phyloP scores from a whole-genome alignment of 1,139 yeast species.

The Yamadazyma blattariae region DNA sequence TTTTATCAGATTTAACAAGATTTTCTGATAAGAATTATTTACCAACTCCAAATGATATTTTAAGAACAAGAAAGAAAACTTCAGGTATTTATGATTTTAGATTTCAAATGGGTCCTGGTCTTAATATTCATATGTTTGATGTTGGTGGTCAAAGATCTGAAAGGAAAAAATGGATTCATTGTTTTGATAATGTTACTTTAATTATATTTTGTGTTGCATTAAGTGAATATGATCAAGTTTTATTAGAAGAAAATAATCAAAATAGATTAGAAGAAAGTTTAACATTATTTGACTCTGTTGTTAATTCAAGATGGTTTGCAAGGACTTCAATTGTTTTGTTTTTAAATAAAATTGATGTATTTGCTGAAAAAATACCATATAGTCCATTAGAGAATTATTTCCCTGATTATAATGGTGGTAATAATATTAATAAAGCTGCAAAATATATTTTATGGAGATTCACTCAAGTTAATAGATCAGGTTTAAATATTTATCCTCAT shows the following conservation, averaged over 20 bases:
- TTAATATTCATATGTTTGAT: conserved; percentile 81
- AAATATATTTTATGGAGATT: conserved; percentile 91
- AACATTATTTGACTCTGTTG: conserved; percentile 83
- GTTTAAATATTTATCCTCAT: conserved; percentile 81
- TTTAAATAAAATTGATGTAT: conserved; percentile 85
- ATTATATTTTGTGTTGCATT: conserved; percentile 89
- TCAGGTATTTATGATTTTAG: conserved; percentile 86
- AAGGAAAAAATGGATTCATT: conserved; percentile 93
- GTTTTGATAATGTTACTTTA: conserved; percentile 87
- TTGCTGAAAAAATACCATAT: conserved; percentile 77
- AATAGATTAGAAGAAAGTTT: conserved; percentile 85
- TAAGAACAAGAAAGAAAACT: conserved; percentile 87
- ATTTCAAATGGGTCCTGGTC: conserved; percentile 69
- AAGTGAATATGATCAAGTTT: conserved; percentile 84
- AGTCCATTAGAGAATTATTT: conserved; percentile 82
- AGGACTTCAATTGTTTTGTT: conserved; percentile 83
- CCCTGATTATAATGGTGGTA: conserved; percentile 89
- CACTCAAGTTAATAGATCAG: conserved; percentile 79
- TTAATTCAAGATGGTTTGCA: conserved; percentile 91
- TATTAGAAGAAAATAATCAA: conserved; percentile 75
- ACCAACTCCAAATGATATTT: conserved; percentile 74
- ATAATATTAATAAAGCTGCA: conserved; percentile 88
- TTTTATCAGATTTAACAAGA: conserved; percentile 65
- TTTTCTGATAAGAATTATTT: conserved; percentile 59
- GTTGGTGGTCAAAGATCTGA: conserved; percentile 96